Base-by-base conservation (phyloP, 768 basidiomycete genomes). In the Clavaria fumosa region DNA sequence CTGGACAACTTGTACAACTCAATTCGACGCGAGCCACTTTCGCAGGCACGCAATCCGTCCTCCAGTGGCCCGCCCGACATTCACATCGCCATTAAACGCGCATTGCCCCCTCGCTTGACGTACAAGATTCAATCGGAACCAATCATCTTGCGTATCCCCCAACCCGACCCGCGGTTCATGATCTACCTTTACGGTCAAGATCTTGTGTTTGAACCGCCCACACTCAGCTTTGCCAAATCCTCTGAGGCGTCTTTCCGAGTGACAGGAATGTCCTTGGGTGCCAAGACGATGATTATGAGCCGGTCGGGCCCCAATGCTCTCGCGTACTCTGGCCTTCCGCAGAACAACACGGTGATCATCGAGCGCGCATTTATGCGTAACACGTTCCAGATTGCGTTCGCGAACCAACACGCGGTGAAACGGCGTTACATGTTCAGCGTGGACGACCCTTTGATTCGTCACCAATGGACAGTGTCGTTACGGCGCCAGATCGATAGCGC, bases 301-400 rank as follows among this genome's bases (percentile, higher is more conserved):
- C 74, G 89, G 33, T 70, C 77, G 31, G 90, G 95, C 1, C 64
- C 73, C 15, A 88, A 88, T 54, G 86, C 91, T 2, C 66, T 79
- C 31, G 65, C 73, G 39, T 97, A 96, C 53, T 61, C 75, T 1
- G 81, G 83, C 20, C 62, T 97, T 22, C 82, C 89, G 11, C 62
- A 81, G 38, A 86, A 78, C 53, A 78, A 71, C 47, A 64, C 75
- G 4, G 63, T 97, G 48, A 64, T 70, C 15, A 76, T 93, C 42
- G 89, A 93, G 52, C 78, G 89, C 14, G 78, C 86, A 0, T 96
- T 96, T 61, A 96, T 96, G 93, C 74, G 78, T 41, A 83, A 96
- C 53, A 95, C 91, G 0, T 91, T 97, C 67, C 86, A 95, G 54
- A 59, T 96, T 23, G 78, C 88, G 2, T 96, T 97, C 60, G 44